Evolutionary conservation across 495 filamentous ascomycete genomes (phyloP).

Genomic region (Penicillium turbatum): DNA sequence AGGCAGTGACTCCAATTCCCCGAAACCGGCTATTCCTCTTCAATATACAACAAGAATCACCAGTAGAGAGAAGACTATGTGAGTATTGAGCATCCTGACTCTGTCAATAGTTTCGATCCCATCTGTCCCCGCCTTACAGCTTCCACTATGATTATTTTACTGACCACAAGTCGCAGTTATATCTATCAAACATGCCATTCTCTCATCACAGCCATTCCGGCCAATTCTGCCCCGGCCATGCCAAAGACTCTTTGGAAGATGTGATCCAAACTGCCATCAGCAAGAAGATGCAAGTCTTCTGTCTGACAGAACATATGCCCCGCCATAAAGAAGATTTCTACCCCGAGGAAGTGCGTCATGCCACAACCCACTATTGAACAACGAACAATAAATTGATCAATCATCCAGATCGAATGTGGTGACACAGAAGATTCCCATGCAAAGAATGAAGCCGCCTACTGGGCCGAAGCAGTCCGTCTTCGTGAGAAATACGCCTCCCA

Average conservation of each 20-base stretch:
- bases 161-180: slow-evolving; percentile 6
- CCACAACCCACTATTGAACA: neutral
- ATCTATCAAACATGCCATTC: slow-evolving; percentile 73
- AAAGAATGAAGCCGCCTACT: slow-evolving; percentile 64
- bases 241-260: slow-evolving; percentile 75
- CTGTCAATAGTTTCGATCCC: neutral
- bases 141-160: neutral
- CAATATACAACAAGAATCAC: neutral
- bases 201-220: slow-evolving; percentile 99
- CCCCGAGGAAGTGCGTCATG: slow-evolving; percentile 75
- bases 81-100: neutral
- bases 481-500: slow-evolving; percentile 61
- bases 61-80: neutral
- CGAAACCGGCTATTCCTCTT: neutral
- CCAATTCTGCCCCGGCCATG: slow-evolving; percentile 91
- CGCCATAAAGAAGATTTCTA: slow-evolving; percentile 74
- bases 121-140: neutral
- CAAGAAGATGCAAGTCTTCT: slow-evolving; percentile 73
- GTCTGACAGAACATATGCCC: slow-evolving; percentile 96
- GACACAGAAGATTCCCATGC: slow-evolving; percentile 39
- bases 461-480: slow-evolving; percentile 65
- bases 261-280: slow-evolving; percentile 75
- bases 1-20: neutral
- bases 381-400: neutral
- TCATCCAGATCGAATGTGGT: slow-evolving; percentile 35